Evolutionary conservation across 2,329 filamentous ascomycete species (phyloP).

Genomic region (Botrytis elliptica): DNA sequence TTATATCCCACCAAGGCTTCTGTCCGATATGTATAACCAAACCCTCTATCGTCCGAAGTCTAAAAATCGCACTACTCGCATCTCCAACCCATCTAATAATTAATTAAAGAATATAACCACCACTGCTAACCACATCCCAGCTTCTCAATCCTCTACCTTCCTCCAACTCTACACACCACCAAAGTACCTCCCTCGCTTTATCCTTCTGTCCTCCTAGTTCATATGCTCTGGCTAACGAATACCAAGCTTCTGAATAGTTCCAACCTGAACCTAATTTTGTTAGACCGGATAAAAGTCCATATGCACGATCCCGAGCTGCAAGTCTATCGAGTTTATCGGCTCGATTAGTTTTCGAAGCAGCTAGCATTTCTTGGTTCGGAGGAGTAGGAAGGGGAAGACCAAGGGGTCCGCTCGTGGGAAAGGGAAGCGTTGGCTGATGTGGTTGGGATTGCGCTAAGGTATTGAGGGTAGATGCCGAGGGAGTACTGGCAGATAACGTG

Average conservation of each 20-base stretch:
- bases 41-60: background rate
- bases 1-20: background rate
- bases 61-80: background rate
- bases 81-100: background rate
- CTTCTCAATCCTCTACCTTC: slow-evolving; percentile 76
- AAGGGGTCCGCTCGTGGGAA: slow-evolving; percentile 32
- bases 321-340: slow-evolving; percentile 60
- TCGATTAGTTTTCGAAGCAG: slow-evolving; percentile 21
- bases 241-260: slow-evolving; percentile 95
- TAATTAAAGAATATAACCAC: slow-evolving; percentile 43
- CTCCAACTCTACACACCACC: slow-evolving; percentile 97
- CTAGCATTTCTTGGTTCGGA: slow-evolving; percentile 1
- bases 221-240: slow-evolving; percentile 78
- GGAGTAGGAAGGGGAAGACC: slow-evolving; percentile 33
- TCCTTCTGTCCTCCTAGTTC: slow-evolving; percentile 83
- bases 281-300: slow-evolving; percentile 74
- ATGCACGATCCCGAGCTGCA: slow-evolving; percentile 87
- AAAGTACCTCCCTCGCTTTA: slow-evolving; percentile 87
- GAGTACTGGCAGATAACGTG: slow-evolving; percentile 26
- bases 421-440: slow-evolving; percentile 22
- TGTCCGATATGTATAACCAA: slow-evolving; percentile 3
- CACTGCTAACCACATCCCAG: slow-evolving; percentile 71
- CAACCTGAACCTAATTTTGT: slow-evolving; percentile 85
- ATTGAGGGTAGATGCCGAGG: slow-evolving; percentile 34
- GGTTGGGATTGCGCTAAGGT: slow-evolving; percentile 23